phyloP scores from a whole-genome alignment of 345 rosid genomes.

The Salix caprea region DNA sequence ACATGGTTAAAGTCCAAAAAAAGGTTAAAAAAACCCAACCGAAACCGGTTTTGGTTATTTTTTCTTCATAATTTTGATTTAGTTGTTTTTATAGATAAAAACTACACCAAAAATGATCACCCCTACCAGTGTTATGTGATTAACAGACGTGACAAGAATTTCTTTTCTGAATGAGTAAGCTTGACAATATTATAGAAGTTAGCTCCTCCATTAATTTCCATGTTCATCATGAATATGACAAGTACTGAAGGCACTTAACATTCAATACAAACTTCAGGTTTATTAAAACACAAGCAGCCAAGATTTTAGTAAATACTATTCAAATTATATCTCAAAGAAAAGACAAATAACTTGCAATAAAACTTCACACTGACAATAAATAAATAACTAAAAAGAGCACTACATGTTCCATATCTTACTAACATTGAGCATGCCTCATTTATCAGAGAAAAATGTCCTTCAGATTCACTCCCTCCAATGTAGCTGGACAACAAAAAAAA shows the following conservation, averaged over 20 bases:
- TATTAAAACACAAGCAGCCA: not conserved
- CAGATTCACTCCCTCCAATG: conserved; percentile 81
- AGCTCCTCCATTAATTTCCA: not conserved
- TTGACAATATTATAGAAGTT: not conserved
- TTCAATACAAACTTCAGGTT: not conserved
- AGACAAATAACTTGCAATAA: too few species aligned
- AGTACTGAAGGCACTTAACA: not conserved
- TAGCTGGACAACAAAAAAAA: conserved; percentile 45
- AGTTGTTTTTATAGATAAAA: too few species aligned
- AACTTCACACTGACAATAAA: too few species aligned
- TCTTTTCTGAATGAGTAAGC: conserved; percentile 2
- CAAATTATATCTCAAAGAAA: not conserved
- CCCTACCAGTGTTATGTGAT: not conserved
- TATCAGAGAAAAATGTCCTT: conserved; percentile 88
- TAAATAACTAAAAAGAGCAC: conserved; percentile 1
- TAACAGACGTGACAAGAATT: not conserved
- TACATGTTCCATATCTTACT: conserved; percentile 33
- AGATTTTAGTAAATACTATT: not conserved
- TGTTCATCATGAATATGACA: not conserved
- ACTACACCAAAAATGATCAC: too few species aligned
- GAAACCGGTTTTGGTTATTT: too few species aligned
- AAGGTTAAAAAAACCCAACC: too few species aligned
- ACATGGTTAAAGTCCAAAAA: too few species aligned
- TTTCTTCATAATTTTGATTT: too few species aligned
- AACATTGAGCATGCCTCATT: conserved; percentile 96